phyloP scores from a whole-genome alignment of 371 early-diverging fungal genomes.

The Edhazardia aedis region DNA sequence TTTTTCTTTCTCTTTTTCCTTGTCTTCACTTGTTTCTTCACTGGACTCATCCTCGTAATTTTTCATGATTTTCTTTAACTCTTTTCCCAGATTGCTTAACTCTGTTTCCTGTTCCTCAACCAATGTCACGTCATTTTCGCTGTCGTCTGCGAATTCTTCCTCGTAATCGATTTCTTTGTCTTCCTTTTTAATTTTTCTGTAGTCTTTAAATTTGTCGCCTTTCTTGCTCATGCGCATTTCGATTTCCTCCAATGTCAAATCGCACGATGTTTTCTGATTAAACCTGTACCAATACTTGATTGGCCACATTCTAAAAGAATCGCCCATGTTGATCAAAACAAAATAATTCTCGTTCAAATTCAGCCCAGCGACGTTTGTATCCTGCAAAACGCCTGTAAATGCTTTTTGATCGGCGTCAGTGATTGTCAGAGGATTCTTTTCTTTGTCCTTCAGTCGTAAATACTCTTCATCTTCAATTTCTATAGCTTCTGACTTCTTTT shows the following conservation, averaged over 20 bases:
- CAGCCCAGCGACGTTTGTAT: too few species aligned
- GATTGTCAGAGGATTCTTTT: constrained; percentile 29
- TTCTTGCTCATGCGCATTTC: constrained; percentile 55
- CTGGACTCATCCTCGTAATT: constrained; percentile 20
- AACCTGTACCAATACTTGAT: constrained; percentile 72
- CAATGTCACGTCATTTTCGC: constrained; percentile 24
- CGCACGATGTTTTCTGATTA: constrained; percentile 54
- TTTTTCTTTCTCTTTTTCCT: too few species aligned
- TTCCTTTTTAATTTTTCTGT: constrained; percentile 52
- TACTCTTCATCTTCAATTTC: constrained; percentile 40
- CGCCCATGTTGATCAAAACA: constrained; percentile 33
- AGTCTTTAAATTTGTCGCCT: constrained; percentile 30
- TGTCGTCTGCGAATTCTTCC: constrained; percentile 46
- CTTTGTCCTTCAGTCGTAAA: constrained; percentile 28
- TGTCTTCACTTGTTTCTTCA: too few species aligned
- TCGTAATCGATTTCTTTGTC: constrained; percentile 44
- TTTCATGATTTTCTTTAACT: constrained; percentile 31
- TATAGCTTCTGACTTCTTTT: constrained; percentile 41
- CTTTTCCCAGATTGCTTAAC: constrained; percentile 28
- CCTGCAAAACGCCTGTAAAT: constrained; percentile 31
- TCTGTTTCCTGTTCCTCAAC: constrained; percentile 17
- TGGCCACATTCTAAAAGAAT: constrained; percentile 57
- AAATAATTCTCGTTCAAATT: constrained; percentile 28
- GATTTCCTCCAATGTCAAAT: constrained; percentile 64
- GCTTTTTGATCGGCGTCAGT: constrained; percentile 25